These are phyloP conservation scores for Beauveria scarabaeidicola DNA, from an alignment of 2,329 filamentous ascomycete species.

Conservation along the genomic window DNA sequence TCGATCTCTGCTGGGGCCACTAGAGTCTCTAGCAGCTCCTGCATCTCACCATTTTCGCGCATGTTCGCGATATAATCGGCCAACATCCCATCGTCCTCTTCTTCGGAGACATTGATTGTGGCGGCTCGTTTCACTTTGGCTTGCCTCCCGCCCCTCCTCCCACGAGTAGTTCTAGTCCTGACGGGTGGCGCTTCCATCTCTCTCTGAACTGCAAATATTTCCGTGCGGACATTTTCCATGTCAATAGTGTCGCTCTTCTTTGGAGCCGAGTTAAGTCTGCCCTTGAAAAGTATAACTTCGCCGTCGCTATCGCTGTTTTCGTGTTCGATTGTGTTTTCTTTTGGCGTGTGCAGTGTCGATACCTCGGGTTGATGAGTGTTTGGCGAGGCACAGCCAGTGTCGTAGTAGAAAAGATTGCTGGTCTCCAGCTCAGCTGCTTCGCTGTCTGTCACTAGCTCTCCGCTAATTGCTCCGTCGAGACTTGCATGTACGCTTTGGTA, in stretches of 20 bases:
- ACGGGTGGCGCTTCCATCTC: not conserved
- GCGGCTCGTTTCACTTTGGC: constrained; percentile 11
- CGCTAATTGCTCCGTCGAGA: constrained; percentile 11
- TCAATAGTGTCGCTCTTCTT: constrained; percentile 11
- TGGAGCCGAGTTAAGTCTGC: constrained; percentile 19
- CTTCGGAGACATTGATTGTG: constrained; percentile 11
- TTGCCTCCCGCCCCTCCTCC: constrained; percentile 14
- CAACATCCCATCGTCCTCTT: constrained; percentile 47
- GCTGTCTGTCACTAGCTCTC: too few species aligned
- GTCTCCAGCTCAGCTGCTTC: not conserved
- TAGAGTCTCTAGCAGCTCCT: constrained; percentile 38
- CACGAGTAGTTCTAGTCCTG: constrained; percentile 14
- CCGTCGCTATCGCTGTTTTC: constrained; percentile 49
- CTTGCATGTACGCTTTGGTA: constrained; percentile 16
- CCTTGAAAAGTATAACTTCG: constrained; percentile 63
- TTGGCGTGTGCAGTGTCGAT: not conserved
- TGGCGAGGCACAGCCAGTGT: constrained; percentile 17
- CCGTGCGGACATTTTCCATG: constrained; percentile 23
- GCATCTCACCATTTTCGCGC: constrained; percentile 40
- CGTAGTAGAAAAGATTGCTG: constrained; percentile 28
- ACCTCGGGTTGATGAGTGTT: not conserved
- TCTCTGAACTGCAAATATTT: constrained; percentile 24
- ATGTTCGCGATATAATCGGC: constrained; percentile 68
- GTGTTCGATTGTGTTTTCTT: not conserved
- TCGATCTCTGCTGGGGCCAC: not conserved